phyloP scores from a whole-genome alignment of 2,329 filamentous ascomycete species.

The Zalaria sp. region DNA sequence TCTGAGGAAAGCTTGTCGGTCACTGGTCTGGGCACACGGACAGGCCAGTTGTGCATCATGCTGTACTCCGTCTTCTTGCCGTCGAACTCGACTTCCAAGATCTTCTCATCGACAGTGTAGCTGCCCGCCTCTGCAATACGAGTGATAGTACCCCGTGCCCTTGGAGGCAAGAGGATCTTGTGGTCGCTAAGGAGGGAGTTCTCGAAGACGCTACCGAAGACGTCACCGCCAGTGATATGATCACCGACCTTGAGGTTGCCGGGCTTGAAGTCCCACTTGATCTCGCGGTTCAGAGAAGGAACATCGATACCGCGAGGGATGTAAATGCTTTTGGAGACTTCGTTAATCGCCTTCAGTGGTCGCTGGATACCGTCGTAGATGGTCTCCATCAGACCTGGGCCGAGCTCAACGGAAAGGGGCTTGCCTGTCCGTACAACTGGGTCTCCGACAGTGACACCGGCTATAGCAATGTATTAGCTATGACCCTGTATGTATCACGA shows the following conservation, averaged over 20 bases:
- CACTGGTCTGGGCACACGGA: conserved; percentile 83
- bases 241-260: conserved; percentile 75
- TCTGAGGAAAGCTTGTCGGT: conserved; percentile 85
- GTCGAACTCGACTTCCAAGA: conserved; percentile 93
- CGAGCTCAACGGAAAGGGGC: conserved; percentile 92
- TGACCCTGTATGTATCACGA: neutral
- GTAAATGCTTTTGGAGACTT: conserved; percentile 76
- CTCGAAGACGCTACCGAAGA: conserved; percentile 89
- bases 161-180: conserved; percentile 81
- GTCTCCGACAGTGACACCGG: conserved; percentile 90
- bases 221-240: conserved; percentile 89
- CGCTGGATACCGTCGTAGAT: conserved; percentile 99
- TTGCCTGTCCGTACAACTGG: conserved; percentile 84
- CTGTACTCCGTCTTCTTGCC: conserved; percentile 85
- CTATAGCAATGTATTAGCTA: conserved; percentile 30
- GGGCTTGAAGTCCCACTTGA: conserved; percentile 94
- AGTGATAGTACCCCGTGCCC: conserved; percentile 83
- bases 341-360: conserved; percentile 73
- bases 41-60: conserved; percentile 99
- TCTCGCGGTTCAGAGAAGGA: conserved; percentile 75
- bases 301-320: conserved; percentile 88
- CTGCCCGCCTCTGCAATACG: conserved; percentile 77
- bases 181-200: conserved; percentile 91
- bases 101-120: conserved; percentile 88
- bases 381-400: conserved; percentile 92